phyloP scores from a whole-genome alignment of 1,284 basidiomycete species.

The Puccinia horiana region DNA sequence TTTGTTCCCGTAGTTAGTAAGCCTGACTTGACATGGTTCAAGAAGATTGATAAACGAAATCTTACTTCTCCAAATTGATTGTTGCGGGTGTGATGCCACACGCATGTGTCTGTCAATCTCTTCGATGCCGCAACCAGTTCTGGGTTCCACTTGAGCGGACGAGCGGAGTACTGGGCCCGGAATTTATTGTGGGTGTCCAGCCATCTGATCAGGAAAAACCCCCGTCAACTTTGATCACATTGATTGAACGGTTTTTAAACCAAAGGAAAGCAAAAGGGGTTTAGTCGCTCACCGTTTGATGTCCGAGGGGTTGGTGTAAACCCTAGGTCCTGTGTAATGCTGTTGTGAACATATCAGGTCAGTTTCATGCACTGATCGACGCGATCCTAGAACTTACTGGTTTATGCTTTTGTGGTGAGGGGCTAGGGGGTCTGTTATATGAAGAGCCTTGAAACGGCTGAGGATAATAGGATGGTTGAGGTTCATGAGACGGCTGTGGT shows the following conservation, averaged over 20 bases:
- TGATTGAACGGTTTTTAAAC: not conserved
- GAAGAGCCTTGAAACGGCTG: not conserved
- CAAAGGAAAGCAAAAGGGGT: not conserved
- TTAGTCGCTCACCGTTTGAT: not conserved
- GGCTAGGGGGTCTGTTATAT: not conserved
- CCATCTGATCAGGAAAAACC: conserved; percentile 26
- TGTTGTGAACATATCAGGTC: not conserved
- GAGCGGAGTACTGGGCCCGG: conserved; percentile 20
- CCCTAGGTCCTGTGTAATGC: not conserved
- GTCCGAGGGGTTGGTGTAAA: not conserved
- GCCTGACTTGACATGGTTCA: not conserved
- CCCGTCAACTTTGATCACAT: too few species aligned
- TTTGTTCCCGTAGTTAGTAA: not conserved
- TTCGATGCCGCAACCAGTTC: conserved; percentile 13
- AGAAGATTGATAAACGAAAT: not conserved
- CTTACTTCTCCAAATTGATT: conserved; percentile 44
- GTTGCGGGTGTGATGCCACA: conserved; percentile 33
- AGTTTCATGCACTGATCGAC: not conserved
- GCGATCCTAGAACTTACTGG: not conserved
- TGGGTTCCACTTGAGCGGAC: conserved; percentile 20
- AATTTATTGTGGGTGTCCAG: conserved; percentile 26
- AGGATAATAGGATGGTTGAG: not conserved
- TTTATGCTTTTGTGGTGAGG: not conserved
- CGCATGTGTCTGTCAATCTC: conserved; percentile 14
- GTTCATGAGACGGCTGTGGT: not conserved